Base-by-base conservation (phyloP, 192 early-diverging fungal genomes). In the Phycomyces blakesleeanus region DNA sequence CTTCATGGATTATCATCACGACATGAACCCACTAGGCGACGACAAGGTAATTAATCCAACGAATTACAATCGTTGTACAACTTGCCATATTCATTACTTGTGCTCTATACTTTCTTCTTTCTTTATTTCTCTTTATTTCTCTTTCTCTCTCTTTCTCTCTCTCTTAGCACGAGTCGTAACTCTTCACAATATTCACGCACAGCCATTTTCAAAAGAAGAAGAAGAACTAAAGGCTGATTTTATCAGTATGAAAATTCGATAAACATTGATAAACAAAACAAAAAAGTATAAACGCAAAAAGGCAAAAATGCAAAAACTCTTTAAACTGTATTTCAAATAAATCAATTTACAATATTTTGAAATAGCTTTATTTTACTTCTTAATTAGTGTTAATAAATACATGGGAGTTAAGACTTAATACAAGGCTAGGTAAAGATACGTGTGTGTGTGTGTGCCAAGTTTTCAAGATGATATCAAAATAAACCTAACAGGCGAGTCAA, bases 181-280 rank as follows among this genome's bases (percentile, higher is more conserved):
- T 22, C 61, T 52, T 37, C 55, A 55, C 34, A 37, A 39, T 49
- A 29, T 62, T 20, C 41, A 72, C 11, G 52, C 42, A 1, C 56
- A 57, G 12, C 20, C 49, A 5, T 49, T 41, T 41, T 16, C 49
- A 16, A 55, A 57, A 24, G 64, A 72, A 37, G 70, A 72, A 16
- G 70, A 72, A 50, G 70, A 72, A 26, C 26, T 72, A 5, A 59
- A 72, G 50, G 42, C 9, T 3, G 69, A 71, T 38, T 66, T 53
- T 55, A 24, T 59, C 21, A 51, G 34, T n/a, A 49, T 71, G 63
- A 71, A 71, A 34, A 34, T 34, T 34, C 29, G 63, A 41, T 71
- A 61, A 50, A 21, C 20, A 21, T 44, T 24, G 18, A 34, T 41
- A 40, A 44, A 42, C 24, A 18, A 38, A 20, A 56, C 2, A 56